Base-by-base conservation (phyloP, 164 flowering plant genomes). In the Sedum album region DNA sequence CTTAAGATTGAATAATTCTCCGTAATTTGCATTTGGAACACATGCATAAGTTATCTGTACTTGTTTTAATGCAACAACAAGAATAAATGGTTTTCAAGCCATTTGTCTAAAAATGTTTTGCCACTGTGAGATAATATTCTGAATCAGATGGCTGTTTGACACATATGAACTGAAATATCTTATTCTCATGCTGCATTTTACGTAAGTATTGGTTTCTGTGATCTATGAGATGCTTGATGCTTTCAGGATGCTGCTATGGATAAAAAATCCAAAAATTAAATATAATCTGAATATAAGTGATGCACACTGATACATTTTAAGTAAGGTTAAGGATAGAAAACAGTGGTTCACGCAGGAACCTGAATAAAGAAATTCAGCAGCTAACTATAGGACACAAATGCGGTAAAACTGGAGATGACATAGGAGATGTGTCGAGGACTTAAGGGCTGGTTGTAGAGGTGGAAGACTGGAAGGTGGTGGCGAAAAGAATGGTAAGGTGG, bases 1-100 rank as follows among this genome's bases (percentile, higher is more conserved):
- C 79, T 94, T 21, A 71, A 78, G 4, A 61, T 63, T 2, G 33
- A 79, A 79, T 84, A 72, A 41, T 30, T 53, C 41, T 23, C 26
- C 67, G 46, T 36, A 28, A 20, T 28, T 26, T 33, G 66, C 14
- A 4, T 28, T 30, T 36, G 44, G 39, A 38, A 23, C 10, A 65
- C 35, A 55, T 23, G 20, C 15, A 28, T 57, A 33, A 30, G 31
- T 28, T 28, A 30, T 28, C 15, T 28, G 62, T 57, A 11, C 33
- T 28, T 28, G 17, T n/a, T 26, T 2, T 26, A 3, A 26, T 57
- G 62, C 20, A 18, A 44, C 15, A 44, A 11, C 15, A 0, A 15
- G 48, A 39, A 39, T 39, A 39, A 39, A 8, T 39, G 42, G 42
- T 8, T 39, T 1, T 8, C 42, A 39, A 1, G 8, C 42, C 42